Conservation (phyloP, 331 rosid species). For the Saraca asoca region DNA sequence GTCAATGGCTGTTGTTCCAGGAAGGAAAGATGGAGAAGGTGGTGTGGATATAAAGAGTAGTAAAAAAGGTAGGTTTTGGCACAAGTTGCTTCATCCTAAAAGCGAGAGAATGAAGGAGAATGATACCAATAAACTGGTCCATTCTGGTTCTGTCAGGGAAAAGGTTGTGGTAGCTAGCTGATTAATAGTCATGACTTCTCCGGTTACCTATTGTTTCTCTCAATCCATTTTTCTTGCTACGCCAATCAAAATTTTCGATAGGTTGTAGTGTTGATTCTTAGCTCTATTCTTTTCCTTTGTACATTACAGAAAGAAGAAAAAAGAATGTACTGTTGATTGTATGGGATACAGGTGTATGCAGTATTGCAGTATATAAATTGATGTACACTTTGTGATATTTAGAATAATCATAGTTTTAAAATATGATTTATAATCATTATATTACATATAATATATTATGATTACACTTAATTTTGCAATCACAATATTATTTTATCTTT, state of each 20-base stretch:
- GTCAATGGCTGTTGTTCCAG: slow-evolving; percentile 50
- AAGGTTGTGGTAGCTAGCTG: slow-evolving; percentile 15
- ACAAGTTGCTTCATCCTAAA: slow-evolving; percentile 58
- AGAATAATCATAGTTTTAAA: too few species aligned
- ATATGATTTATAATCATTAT: too few species aligned
- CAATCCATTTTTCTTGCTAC: slow-evolving; percentile 7
- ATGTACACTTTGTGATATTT: too few species aligned
- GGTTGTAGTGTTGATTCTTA: background rate
- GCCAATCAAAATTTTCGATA: slow-evolving; percentile 4
- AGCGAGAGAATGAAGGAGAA: slow-evolving; percentile 39
- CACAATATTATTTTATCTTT: too few species aligned
- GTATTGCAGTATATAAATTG: too few species aligned
- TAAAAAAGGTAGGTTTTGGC: slow-evolving; percentile 66
- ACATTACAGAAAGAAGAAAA: too few species aligned
- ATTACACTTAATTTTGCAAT: too few species aligned
- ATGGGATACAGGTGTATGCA: too few species aligned
- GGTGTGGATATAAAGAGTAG: background rate
- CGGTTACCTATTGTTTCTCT: background rate
- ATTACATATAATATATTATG: too few species aligned
- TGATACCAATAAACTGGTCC: slow-evolving; percentile 25
- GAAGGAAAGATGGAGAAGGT: slow-evolving; percentile 14
- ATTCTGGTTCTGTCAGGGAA: slow-evolving; percentile 47
- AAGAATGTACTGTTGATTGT: too few species aligned
- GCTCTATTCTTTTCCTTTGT: background rate
- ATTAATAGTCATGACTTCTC: background rate